Base-by-base conservation (phyloP, 23 red algal genomes). In the Agarophyton chilense region DNA sequence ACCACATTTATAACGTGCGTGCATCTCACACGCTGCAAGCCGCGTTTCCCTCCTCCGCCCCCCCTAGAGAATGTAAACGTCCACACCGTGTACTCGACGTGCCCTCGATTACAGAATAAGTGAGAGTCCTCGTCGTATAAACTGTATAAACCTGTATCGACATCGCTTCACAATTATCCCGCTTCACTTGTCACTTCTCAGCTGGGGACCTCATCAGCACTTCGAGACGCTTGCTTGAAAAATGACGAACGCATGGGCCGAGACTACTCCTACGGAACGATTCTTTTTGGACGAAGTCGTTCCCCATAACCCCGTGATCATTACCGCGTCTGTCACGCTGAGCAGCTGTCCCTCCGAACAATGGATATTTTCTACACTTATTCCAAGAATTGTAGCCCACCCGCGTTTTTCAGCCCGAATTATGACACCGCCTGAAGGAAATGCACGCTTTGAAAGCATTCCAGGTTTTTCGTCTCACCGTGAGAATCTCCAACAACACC, bases 291-390 rank as follows among this genome's bases (percentile, higher is more conserved):
- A 78, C 18, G 85, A 89, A 21, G 22, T 35, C 28, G 71, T 64
- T 32, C 72, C 85, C 19, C 31, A 89, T 43, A 89, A 89, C 57
- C 85, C 85, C 36, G 73, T 77, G 25, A 51, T 77, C 67, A 78
- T 89, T 14, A 89, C 85, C 21, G 72, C 71, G 2, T 67, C 28
- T 29, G 9, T 79, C 32, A 71, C 71, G 4, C 72, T 89, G 3
- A 53, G 29, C 34, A 13, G 34, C 26, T 54, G 44, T 39, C 61
- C 67, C 18, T 51, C 67, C 35, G 58, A 53, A 26, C 22, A 33
- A 35, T 89, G 85, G 85, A 21, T 89, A 33, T 61, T 42, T 19
- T 22, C 44, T 12, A 41, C 29, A 42, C 35, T 89, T 24, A 10
- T 89, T 14, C 52, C 85, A 22, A 46, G 85, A 51, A 33, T 89